Base-by-base conservation (phyloP, 139 green algal species). In the Coccomyxa sp. region DNA sequence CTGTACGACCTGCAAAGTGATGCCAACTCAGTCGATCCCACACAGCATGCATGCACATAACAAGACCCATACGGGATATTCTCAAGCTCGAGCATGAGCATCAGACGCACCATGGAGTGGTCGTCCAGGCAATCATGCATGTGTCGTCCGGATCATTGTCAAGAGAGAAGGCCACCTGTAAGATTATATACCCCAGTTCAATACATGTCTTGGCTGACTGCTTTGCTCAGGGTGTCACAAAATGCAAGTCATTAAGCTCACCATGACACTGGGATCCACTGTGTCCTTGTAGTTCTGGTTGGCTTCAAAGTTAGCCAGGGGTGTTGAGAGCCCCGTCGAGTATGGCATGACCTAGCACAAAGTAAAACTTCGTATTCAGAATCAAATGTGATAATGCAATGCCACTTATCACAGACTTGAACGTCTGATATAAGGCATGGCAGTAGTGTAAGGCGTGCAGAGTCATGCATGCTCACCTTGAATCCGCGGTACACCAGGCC, bases 251-350 rank as follows among this genome's bases (percentile, higher is more conserved):
- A 51, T 51, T 7, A 51, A 89, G 77, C 60, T 81, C 45, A 95
- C 91, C 88, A 94, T 92, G 59, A 96, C 87, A 23, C 93, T 92
- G 23, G 93, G 93, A 84, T 96, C 89, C 18, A 84, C 89, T 38
- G 95, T 88, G 82, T 95, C 94, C 90, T 99, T 99, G 93, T 99
- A 99, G 90, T 99, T 99, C 82, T 97, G 93, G 3, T 95, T 96
- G 0, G 96, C 96, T 91, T 99, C 97, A 88, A 99, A 99, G 89
- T 99, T 99, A 84, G 94, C 97, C 30, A 99, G 90, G 15, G 95
- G 89, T 0, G 97, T 99, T 87, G 88, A 90, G 87, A 94, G 98
- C 45, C 91, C 95, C 0, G 96, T 99, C 67, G 94, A 98, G 89
- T 98, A 99, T 76, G 97, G 97, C 97, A 99, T 99, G 13, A 99